phyloP scores from a whole-genome alignment of 177 flowering plant species.

The Vitis hybrid region DNA sequence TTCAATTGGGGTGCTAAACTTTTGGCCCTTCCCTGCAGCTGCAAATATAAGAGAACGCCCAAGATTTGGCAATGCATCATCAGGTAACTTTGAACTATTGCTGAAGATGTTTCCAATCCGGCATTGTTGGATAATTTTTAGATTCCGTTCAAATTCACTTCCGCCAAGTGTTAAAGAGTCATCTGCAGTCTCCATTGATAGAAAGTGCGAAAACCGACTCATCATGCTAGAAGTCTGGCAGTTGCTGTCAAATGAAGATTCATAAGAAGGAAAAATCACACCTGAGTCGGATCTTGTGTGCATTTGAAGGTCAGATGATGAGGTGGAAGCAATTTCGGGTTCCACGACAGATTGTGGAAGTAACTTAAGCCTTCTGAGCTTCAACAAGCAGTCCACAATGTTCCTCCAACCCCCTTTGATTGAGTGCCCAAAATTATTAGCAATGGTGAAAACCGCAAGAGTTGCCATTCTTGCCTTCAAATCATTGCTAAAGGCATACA shows the following conservation, averaged over 20 bases:
- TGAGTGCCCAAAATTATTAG: constrained; percentile 61
- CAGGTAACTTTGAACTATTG: constrained; percentile 50
- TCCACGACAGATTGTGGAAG: constrained; percentile 77
- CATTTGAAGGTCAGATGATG: constrained; percentile 27
- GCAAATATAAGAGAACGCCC: constrained; percentile 81
- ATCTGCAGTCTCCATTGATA: constrained; percentile 62
- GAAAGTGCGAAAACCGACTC: constrained; percentile 62
- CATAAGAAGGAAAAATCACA: constrained; percentile 29
- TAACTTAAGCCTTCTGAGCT: constrained; percentile 74
- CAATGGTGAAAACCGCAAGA: constrained; percentile 79
- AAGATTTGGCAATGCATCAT: constrained; percentile 59
- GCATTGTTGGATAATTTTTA: constrained; percentile 77
- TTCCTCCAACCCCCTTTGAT: constrained; percentile 87
- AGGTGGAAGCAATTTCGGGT: constrained; percentile 30
- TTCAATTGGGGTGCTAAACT: constrained; percentile 79
- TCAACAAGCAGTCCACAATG: constrained; percentile 80
- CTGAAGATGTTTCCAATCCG: constrained; percentile 66
- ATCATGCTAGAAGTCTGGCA: constrained; percentile 36
- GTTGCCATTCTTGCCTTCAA: constrained; percentile 84
- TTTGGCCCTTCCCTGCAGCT: constrained; percentile 90
- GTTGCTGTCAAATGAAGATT: constrained; percentile 22
- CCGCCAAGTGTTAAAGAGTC: constrained; percentile 51
- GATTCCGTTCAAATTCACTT: constrained; percentile 74
- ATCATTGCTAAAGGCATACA: constrained; percentile 70
- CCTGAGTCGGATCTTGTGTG: constrained; percentile 45